A percentile compares a stretch with the other conserved stretches of the same genome.
phyloP scores from a whole-genome alignment of 345 rosid genomes.

The Cochlearia excelsa region DNA sequence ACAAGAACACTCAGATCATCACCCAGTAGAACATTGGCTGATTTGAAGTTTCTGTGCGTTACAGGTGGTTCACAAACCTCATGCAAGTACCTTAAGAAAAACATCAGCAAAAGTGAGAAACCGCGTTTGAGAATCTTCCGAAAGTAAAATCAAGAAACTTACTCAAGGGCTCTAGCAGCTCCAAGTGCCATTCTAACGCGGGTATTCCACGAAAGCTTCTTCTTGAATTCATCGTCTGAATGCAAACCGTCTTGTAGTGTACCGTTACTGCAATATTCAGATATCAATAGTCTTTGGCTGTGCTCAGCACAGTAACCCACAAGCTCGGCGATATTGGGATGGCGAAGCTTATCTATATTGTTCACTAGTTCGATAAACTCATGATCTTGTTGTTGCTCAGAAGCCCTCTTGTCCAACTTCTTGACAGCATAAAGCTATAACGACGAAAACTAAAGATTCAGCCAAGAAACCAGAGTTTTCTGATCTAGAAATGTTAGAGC shows the following conservation, averaged over 20 bases:
- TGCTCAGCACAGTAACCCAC: conserved; percentile 98
- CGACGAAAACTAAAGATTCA: conserved; percentile 23
- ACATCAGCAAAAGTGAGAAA: conserved; percentile 10
- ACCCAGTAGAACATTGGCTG: conserved; percentile 82
- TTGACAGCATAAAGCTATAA: conserved; percentile 82
- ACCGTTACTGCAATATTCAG: conserved; percentile 83
- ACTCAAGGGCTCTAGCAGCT: conserved; percentile 96
- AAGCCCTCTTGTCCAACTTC: conserved; percentile 72
- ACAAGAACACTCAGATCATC: conserved; percentile 71
- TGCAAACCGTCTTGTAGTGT: conserved; percentile 79
- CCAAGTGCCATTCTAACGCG: conserved; percentile 87
- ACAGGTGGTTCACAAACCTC: conserved; percentile 88
- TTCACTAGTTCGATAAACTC: conserved; percentile 82
- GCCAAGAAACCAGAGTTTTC: background rate
- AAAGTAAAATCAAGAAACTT: conserved; percentile 39
- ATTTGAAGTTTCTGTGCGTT: conserved; percentile 85
- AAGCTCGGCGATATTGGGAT: conserved; percentile 80
- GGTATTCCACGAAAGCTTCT: conserved; percentile 68
- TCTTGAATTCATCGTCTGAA: conserved; percentile 72
- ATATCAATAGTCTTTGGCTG: conserved; percentile 82
- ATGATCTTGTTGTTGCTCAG: conserved; percentile 64
- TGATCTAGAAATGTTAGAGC: background rate
- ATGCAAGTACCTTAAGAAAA: conserved; percentile 71
- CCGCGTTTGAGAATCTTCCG: background rate
- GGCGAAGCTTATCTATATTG: conserved; percentile 72